phyloP scores from a whole-genome alignment of 1,284 basidiomycete genomes.

The Serendipita sp. region DNA sequence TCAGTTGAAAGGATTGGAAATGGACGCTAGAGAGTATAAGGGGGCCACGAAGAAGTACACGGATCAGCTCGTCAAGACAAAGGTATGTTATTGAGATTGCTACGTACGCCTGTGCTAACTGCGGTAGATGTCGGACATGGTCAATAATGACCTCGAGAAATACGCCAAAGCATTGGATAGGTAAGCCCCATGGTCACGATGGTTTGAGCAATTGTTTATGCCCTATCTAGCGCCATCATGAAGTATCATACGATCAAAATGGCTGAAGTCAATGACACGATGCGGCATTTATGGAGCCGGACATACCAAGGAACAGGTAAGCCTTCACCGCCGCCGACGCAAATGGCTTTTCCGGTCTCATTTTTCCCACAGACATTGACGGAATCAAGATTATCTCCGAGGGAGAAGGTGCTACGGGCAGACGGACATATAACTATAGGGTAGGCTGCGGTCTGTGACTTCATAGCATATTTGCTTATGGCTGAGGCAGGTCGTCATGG shows the following conservation, averaged over 20 bases:
- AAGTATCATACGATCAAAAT: conserved; percentile 98
- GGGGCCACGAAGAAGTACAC: conserved; percentile 77
- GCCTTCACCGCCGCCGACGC: conserved; percentile 14
- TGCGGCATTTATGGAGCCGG: conserved; percentile 94
- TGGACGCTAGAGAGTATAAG: conserved; percentile 77
- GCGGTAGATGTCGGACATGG: conserved; percentile 78
- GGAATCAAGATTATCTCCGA: conserved; percentile 93
- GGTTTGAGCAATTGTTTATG: neutral
- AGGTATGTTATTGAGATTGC: conserved; percentile 35
- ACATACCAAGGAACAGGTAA: conserved; percentile 96
- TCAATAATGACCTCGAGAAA: conserved; percentile 90
- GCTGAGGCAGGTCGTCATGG: conserved; percentile 76
- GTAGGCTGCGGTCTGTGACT: conserved; percentile 28
- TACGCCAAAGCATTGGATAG: conserved; percentile 92
- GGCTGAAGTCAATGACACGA: conserved; percentile 98
- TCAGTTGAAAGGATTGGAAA: conserved; percentile 53
- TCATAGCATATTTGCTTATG: conserved; percentile 10
- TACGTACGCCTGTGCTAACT: conserved; percentile 2
- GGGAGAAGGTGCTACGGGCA: conserved; percentile 64
- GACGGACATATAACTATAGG: conserved; percentile 95
- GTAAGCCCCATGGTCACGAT: conserved; percentile 30
- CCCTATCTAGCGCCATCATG: conserved; percentile 75
- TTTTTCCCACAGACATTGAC: conserved; percentile 66
- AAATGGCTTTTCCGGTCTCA: neutral
- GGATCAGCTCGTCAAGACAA: conserved; percentile 86